Conservation (phyloP, 2,329 filamentous ascomycete species). For the Trichocomaceae sp. region DNA sequence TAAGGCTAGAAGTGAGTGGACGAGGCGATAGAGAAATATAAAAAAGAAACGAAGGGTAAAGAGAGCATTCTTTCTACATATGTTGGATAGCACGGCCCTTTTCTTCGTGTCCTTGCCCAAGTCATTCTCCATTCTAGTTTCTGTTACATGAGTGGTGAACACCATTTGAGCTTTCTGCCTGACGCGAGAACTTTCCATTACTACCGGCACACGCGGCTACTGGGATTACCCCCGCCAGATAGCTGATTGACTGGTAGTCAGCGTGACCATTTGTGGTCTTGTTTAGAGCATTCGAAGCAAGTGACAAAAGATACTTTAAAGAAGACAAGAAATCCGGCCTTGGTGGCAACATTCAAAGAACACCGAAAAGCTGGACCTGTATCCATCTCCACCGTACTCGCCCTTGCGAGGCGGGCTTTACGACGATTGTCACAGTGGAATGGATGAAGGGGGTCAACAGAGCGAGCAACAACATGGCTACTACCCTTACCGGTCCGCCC, state of each 20-base stretch:
- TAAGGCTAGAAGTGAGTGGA: not conserved
- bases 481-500: slow-evolving; percentile 52
- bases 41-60: slow-evolving; percentile 4
- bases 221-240: slow-evolving; percentile 2
- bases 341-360: not conserved
- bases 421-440: slow-evolving; percentile 53
- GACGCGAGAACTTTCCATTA: not conserved
- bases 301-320: not conserved
- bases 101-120: not conserved
- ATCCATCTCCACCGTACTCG: slow-evolving; percentile 57
- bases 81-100: not conserved
- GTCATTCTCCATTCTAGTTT: not conserved
- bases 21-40: not conserved
- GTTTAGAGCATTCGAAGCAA: not conserved
- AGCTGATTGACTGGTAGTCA: not conserved
- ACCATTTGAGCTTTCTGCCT: not conserved
- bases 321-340: not conserved
- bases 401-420: slow-evolving; percentile 53
- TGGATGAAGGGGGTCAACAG: slow-evolving; percentile 70
- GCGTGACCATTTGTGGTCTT: slow-evolving; percentile 1
- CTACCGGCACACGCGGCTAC: not conserved
- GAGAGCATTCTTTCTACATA: not conserved
- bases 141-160: slow-evolving; percentile 3
- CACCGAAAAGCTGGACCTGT: slow-evolving; percentile 58
- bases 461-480: slow-evolving; percentile 60